Percentiles rank a stretch among this genome's conserved stretches.
Conservation (phyloP, 805 yeast species). For the Kodamaea sagamina region DNA sequence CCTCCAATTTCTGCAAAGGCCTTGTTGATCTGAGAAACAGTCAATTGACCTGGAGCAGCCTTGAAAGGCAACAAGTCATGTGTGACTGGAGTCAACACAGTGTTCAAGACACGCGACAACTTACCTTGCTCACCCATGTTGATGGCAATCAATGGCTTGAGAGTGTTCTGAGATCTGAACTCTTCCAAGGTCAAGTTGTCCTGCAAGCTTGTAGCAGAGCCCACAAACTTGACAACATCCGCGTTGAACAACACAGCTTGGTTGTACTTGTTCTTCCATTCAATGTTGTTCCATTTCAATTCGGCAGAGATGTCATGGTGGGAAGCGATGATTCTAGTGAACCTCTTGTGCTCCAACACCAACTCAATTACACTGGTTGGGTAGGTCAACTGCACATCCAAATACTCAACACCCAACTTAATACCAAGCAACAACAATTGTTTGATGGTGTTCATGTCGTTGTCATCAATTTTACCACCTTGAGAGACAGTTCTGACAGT, state of each 20-base stretch:
- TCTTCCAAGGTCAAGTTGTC: slow-evolving; percentile 74
- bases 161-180: slow-evolving; percentile 59
- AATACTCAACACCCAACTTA: slow-evolving; percentile 75
- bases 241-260: slow-evolving; percentile 65
- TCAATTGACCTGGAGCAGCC: slow-evolving; percentile 81
- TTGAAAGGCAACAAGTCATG: slow-evolving; percentile 64
- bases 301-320: slow-evolving; percentile 72
- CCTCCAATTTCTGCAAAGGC: slow-evolving; percentile 63
- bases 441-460: slow-evolving; percentile 48
- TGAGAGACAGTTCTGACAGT: slow-evolving; percentile 77
- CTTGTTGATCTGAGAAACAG: slow-evolving; percentile 63
- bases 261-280: slow-evolving; percentile 73
- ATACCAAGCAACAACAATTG: slow-evolving; percentile 61
- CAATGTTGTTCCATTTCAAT: slow-evolving; percentile 64
- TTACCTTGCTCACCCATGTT: slow-evolving; percentile 80
- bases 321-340: slow-evolving; percentile 77
- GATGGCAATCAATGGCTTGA: slow-evolving; percentile 74
- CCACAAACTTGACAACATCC: slow-evolving; percentile 83
- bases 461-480: slow-evolving; percentile 80
- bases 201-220: slow-evolving; percentile 60
- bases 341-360: slow-evolving; percentile 53
- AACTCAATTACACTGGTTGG: slow-evolving; percentile 57
- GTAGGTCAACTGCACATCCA: slow-evolving; percentile 76
- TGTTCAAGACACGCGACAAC: slow-evolving; percentile 75
- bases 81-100: slow-evolving; percentile 80